Conservation (phyloP, 306 rosid genomes). For the Carpinus fangiana region DNA sequence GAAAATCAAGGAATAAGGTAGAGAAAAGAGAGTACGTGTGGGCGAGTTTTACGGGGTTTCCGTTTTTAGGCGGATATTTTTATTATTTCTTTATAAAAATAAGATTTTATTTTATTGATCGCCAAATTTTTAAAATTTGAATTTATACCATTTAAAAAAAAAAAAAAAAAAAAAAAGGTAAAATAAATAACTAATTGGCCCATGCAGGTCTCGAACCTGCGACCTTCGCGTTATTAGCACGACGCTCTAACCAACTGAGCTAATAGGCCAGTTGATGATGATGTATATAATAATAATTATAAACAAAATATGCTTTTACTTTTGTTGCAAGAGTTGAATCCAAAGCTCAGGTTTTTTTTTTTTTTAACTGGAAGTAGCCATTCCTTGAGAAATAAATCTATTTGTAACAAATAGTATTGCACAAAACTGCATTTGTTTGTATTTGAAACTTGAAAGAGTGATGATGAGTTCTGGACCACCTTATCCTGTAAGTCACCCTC, state of each 20-base stretch:
- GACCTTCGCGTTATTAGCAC: constrained; percentile 9
- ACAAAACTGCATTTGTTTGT: not conserved
- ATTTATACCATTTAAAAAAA: no score
- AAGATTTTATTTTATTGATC: not conserved
- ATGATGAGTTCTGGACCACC: not conserved
- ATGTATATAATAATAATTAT: no score
- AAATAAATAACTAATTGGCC: not conserved
- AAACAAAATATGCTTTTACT: no score
- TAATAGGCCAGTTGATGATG: not conserved
- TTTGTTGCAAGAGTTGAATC: no score
- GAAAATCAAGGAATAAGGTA: not conserved
- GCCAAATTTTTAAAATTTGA: no score
- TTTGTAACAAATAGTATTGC: no score
- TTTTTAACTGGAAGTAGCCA: no score
- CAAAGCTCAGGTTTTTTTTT: no score
- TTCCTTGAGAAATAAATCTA: no score
- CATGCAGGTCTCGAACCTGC: constrained; percentile 16
- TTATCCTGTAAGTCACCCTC: not conserved
- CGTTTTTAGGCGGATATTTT: not conserved
- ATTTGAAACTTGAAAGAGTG: not conserved
- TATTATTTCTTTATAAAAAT: not conserved
- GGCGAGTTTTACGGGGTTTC: not conserved
- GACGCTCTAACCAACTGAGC: constrained; percentile 13
- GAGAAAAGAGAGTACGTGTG: not conserved
- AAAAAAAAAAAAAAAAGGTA: not conserved